Percentiles rank a stretch among this genome's conserved stretches.
Conservation (phyloP, 805 yeast genomes). For the Candida wancherniae region DNA sequence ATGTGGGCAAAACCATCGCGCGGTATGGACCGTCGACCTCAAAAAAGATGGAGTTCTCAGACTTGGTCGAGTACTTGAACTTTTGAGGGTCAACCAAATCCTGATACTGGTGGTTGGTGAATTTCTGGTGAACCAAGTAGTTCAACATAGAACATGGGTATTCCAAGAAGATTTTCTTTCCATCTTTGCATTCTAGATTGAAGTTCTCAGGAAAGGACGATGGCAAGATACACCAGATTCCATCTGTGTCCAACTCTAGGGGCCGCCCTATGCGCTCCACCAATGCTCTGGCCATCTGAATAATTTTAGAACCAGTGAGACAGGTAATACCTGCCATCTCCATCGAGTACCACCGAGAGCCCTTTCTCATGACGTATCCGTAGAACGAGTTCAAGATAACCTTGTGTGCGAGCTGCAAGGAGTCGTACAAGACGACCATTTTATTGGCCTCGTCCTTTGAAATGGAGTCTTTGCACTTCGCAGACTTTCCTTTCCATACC, state of each 20-base stretch:
- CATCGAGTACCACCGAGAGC: constrained; percentile 98
- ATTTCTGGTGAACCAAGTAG: constrained; percentile 82
- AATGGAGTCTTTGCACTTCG: constrained; percentile 53
- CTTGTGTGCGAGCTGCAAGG: constrained; percentile 93
- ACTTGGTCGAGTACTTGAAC: constrained; percentile 66
- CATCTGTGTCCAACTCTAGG: constrained; percentile 94
- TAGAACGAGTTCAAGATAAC: constrained; percentile 94
- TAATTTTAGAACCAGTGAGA: constrained; percentile 94
- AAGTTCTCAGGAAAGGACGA: constrained; percentile 88
- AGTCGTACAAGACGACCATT: constrained; percentile 90
- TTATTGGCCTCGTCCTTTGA: constrained; percentile 86
- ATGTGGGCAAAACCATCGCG: constrained; percentile 96
- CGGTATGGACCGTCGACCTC: constrained; percentile 98
- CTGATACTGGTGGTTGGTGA: constrained; percentile 94
- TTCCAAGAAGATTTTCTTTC: constrained; percentile 71
- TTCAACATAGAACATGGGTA: constrained; percentile 97
- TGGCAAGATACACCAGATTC: constrained; percentile 98
- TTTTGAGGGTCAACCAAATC: constrained; percentile 67
- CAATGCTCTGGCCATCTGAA: constrained; percentile 90
- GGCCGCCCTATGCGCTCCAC: constrained; percentile 95
- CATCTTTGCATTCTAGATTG: constrained; percentile 64
- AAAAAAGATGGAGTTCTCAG: constrained; percentile 93
- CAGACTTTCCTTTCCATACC: constrained; percentile 82
- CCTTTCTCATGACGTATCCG: constrained; percentile 98
- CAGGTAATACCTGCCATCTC: constrained; percentile 99